Percentiles rank a stretch among this genome's conserved stretches.
These are phyloP conservation scores for Asterionellopsis glacialis DNA, from an alignment of 108 stramenopile species.

Conservation along the genomic window DNA sequence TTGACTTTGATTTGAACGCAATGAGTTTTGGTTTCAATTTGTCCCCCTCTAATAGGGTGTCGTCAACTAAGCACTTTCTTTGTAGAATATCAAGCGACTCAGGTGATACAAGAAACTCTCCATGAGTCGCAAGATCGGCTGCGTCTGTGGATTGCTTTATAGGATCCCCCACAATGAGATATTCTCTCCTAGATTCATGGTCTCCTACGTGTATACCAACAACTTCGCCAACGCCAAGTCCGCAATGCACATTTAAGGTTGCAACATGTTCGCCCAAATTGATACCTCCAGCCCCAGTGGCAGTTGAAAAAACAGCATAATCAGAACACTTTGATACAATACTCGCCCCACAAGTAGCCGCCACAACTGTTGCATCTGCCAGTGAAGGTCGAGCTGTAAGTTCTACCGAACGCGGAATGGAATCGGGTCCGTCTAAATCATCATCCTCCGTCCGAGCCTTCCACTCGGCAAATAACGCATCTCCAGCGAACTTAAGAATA, in stretches of 20 bases:
- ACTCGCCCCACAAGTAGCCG: constrained; percentile 20
- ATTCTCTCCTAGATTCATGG: constrained; percentile 29
- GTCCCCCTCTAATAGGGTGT: constrained; percentile 34
- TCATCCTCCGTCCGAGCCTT: constrained; percentile 17
- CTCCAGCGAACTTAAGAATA: constrained; percentile 68
- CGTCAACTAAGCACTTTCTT: constrained; percentile 6
- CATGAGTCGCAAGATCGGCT: constrained; percentile 1
- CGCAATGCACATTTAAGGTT: constrained; percentile 60
- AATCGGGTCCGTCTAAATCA: not conserved
- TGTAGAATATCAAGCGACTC: not conserved
- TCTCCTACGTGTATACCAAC: constrained; percentile 42
- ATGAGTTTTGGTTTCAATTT: constrained; percentile 24
- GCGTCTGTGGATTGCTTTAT: constrained; percentile 33
- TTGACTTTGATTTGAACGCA: constrained; percentile 23
- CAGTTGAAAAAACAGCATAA: constrained; percentile 16
- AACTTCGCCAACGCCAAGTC: constrained; percentile 35
- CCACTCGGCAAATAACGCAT: constrained; percentile 45
- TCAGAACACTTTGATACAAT: constrained; percentile 32
- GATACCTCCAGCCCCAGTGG: constrained; percentile 10
- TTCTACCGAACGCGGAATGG: not conserved
- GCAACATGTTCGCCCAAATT: constrained; percentile 25
- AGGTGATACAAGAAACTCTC: constrained; percentile 7
- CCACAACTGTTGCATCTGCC: constrained; percentile 12
- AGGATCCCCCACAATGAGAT: constrained; percentile 43
- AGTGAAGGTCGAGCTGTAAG: not conserved